phyloP scores from a whole-genome alignment of 805 yeast species.

The Ascoidea asiatica region DNA sequence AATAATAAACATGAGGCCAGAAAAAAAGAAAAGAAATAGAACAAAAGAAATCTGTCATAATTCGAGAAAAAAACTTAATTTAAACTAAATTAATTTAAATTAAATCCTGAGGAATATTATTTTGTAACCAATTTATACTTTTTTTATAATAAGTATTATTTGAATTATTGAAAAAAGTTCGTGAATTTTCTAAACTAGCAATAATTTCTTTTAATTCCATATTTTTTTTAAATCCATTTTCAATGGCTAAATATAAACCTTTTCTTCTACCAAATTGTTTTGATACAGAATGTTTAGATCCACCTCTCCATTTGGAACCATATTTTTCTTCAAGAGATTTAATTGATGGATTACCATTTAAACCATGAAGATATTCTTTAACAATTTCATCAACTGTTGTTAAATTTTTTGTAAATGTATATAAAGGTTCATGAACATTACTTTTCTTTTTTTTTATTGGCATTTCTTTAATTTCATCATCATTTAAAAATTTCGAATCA shows the following conservation, averaged over 20 bases:
- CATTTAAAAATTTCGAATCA: too few relatives aligned
- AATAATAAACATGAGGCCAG: not conserved
- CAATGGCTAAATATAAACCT: slow-evolving; percentile 6
- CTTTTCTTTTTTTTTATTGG: not conserved
- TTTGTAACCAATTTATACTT: slow-evolving; percentile 5
- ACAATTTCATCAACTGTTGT: slow-evolving; percentile 3
- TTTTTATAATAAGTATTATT: not conserved
- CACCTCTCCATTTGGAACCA: slow-evolving; percentile 27
- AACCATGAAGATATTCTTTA: slow-evolving; percentile 25
- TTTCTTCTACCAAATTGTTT: slow-evolving; percentile 20
- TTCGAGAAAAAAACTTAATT: not conserved
- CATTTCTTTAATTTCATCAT: not conserved
- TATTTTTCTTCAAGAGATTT: slow-evolving; percentile 24
- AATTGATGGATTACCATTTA: slow-evolving; percentile 27
- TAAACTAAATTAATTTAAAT: not conserved
- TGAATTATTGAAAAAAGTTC: slow-evolving; percentile 1
- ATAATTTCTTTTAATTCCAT: slow-evolving; percentile 1
- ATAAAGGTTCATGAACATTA: slow-evolving; percentile 2
- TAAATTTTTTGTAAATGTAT: slow-evolving; percentile 1
- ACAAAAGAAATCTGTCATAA: not conserved
- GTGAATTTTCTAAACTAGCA: slow-evolving; percentile 1
- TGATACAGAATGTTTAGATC: slow-evolving; percentile 20
- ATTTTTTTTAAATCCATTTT: slow-evolving; percentile 1
- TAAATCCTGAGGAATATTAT: slow-evolving; percentile 5
- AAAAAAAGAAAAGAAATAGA: not conserved